Percentiles rank a stretch among this genome's conserved stretches.
These are phyloP conservation scores for Solanum dulcamara DNA, from an alignment of 257 asterid species.

Conservation along the genomic window DNA sequence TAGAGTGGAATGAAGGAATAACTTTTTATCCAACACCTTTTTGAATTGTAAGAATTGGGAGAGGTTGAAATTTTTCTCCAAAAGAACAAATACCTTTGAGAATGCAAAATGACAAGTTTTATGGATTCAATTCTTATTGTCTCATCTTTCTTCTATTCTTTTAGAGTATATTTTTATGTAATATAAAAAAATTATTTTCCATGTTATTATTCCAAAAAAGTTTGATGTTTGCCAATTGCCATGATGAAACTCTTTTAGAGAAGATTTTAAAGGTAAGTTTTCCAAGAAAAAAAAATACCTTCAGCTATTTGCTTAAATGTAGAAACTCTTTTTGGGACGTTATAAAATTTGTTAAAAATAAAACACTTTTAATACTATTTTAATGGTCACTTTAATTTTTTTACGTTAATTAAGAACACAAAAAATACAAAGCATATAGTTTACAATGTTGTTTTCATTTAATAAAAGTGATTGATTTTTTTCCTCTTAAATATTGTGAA, in stretches of 20 bases:
- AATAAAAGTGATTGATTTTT: not conserved
- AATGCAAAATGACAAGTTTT: not conserved
- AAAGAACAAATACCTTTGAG: not conserved
- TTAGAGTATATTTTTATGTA: not conserved
- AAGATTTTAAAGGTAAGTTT: not conserved
- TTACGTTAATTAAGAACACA: not conserved
- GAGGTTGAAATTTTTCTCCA: not conserved
- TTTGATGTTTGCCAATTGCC: not conserved
- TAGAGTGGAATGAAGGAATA: not conserved
- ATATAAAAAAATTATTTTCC: not conserved
- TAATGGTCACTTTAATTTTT: not conserved
- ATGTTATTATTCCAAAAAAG: not conserved
- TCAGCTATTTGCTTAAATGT: not conserved
- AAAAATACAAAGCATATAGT: not conserved
- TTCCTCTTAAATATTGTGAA: not conserved
- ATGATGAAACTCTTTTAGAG: not conserved
- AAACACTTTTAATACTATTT: not conserved
- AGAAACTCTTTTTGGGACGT: not conserved
- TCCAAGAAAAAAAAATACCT: not conserved
- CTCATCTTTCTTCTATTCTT: not conserved
- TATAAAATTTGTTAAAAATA: not conserved
- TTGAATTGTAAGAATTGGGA: not conserved
- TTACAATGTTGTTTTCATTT: not conserved
- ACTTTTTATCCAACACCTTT: not conserved
- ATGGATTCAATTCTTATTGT: not conserved